Percentiles rank a stretch among this genome's conserved stretches.
phyloP scores from a whole-genome alignment of 306 rosid species.

The Prunus davidiana region DNA sequence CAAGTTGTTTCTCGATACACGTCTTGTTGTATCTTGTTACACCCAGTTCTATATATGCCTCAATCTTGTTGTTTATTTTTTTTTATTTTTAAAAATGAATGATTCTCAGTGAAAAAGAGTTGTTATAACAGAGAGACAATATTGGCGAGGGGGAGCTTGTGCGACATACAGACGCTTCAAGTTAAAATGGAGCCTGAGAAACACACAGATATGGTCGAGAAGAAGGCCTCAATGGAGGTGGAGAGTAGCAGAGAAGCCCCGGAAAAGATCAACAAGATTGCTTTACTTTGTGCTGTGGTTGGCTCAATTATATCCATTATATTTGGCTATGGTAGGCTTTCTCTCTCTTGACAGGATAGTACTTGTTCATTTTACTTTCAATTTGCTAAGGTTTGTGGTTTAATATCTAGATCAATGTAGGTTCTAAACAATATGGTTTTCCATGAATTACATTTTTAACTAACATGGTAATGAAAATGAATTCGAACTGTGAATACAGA shows the following conservation, averaged over 20 bases:
- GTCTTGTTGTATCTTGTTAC: background rate
- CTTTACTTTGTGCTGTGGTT: constrained; percentile 50
- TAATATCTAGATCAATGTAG: background rate
- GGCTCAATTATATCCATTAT: constrained; percentile 56
- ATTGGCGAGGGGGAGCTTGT: background rate
- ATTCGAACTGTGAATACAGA: constrained; percentile 31
- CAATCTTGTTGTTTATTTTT: background rate
- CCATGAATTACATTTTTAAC: background rate
- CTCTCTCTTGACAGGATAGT: background rate
- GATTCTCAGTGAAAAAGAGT: background rate
- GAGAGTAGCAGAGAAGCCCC: constrained; percentile 9
- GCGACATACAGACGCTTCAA: background rate
- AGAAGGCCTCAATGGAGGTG: background rate
- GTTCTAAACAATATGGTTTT: background rate
- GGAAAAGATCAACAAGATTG: constrained; percentile 43
- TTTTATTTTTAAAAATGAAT: background rate
- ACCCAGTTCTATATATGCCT: background rate
- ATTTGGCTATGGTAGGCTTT: constrained; percentile 46
- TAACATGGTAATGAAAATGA: background rate
- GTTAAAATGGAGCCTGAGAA: background rate
- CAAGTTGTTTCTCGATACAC: too few species aligned
- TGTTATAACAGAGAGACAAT: background rate
- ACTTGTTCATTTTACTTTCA: background rate
- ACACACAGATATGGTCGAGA: background rate
- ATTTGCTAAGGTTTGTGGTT: background rate